These are phyloP conservation scores for Boletellus emodensis DNA, from an alignment of 768 basidiomycete species.

Conservation along the genomic window DNA sequence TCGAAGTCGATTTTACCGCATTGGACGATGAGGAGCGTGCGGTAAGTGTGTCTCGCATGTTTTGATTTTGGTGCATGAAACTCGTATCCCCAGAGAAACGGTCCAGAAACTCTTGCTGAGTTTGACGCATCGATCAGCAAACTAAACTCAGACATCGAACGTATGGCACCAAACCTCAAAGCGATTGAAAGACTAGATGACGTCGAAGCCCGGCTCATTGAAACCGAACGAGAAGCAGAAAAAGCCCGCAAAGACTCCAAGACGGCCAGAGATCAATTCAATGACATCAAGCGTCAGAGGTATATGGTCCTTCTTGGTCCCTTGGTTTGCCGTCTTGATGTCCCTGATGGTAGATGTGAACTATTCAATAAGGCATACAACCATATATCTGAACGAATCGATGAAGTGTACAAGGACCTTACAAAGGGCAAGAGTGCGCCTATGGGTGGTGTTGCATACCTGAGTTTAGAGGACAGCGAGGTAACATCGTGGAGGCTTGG, in stretches of 20 bases:
- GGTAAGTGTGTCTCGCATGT: slow-evolving; percentile 34
- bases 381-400: slow-evolving; percentile 93
- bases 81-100: slow-evolving; percentile 45
- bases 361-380: slow-evolving; percentile 95
- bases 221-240: slow-evolving; percentile 91
- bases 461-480: slow-evolving; percentile 93
- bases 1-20: slow-evolving; percentile 80
- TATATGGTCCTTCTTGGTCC: slow-evolving; percentile 31
- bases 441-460: slow-evolving; percentile 94
- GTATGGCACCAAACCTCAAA: slow-evolving; percentile 96
- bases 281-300: slow-evolving; percentile 81
- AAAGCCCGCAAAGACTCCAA: slow-evolving; percentile 89
- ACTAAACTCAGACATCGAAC: slow-evolving; percentile 76
- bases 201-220: slow-evolving; percentile 76
- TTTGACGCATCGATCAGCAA: slow-evolving; percentile 72
- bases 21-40: slow-evolving; percentile 73
- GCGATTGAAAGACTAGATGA: slow-evolving; percentile 89
- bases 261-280: slow-evolving; percentile 86
- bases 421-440: slow-evolving; percentile 93
- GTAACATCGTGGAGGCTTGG: slow-evolving; percentile 44
- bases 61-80: not conserved
- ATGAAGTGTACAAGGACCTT: slow-evolving; percentile 94
- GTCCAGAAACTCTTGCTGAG: slow-evolving; percentile 60
- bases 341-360: slow-evolving; percentile 48
- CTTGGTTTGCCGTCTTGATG: not conserved